Percentiles rank a stretch among this genome's conserved stretches.
These are phyloP conservation scores for Lactarius trivialis DNA, from an alignment of 768 basidiomycete genomes.

Conservation along the genomic window DNA sequence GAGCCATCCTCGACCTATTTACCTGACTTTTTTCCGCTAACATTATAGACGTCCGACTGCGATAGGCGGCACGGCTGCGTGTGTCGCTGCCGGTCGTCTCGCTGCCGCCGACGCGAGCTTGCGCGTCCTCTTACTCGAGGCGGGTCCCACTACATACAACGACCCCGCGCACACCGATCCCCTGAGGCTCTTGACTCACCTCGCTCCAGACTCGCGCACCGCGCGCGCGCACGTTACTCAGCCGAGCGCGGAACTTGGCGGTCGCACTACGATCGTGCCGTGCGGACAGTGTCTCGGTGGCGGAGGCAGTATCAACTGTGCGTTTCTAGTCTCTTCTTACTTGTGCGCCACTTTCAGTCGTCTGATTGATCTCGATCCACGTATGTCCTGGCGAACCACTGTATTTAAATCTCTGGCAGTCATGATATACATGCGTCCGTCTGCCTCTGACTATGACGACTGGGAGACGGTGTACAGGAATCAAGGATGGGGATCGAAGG, in stretches of 20 bases:
- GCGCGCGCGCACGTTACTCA: conserved; percentile 37
- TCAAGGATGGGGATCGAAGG: conserved; percentile 52
- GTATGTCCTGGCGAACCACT: background rate
- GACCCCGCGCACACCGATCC: conserved; percentile 46
- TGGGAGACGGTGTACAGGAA: conserved; percentile 48
- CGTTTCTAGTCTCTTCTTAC: background rate
- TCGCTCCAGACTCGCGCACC: conserved; percentile 34
- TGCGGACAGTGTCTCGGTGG: conserved; percentile 51
- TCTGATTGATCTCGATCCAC: background rate
- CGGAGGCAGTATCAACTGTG: conserved; percentile 56
- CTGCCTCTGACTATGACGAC: conserved; percentile 53
- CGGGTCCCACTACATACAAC: conserved; percentile 46
- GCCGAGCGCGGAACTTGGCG: conserved; percentile 38
- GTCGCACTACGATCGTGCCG: conserved; percentile 40
- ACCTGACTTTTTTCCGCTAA: background rate
- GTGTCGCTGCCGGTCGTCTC: conserved; percentile 52
- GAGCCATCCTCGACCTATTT: background rate
- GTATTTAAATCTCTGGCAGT: conserved; percentile 16
- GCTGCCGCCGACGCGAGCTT: conserved; percentile 45
- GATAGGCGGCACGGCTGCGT: conserved; percentile 45
- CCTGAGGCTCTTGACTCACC: conserved; percentile 41
- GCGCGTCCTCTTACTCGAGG: conserved; percentile 55
- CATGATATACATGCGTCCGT: conserved; percentile 50
- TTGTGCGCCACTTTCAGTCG: background rate
- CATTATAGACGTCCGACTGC: no score